These are phyloP conservation scores for Articulospora tetracladia DNA, from an alignment of 495 filamentous ascomycete genomes.

Conservation along the genomic window DNA sequence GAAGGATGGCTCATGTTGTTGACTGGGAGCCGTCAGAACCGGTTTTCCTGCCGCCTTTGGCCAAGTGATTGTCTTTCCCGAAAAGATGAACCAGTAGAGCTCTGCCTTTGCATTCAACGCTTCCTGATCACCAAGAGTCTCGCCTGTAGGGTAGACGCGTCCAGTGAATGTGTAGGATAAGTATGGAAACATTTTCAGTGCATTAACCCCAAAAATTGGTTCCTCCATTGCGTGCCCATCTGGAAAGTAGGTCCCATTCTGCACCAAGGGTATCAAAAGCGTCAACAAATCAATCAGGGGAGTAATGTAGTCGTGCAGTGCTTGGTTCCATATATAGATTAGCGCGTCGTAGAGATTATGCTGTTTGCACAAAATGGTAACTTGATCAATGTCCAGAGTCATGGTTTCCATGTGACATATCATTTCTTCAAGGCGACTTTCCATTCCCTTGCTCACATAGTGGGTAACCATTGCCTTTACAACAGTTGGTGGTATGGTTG, in stretches of 20 bases:
- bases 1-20: slow-evolving; percentile 61
- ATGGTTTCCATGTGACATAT: slow-evolving; percentile 87
- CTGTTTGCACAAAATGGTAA: slow-evolving; percentile 84
- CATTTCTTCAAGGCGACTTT: slow-evolving; percentile 84
- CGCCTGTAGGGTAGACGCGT: slow-evolving; percentile 84
- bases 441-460: slow-evolving; percentile 67
- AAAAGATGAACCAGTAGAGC: slow-evolving; percentile 89
- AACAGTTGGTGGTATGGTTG: slow-evolving; percentile 71
- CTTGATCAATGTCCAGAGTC: slow-evolving; percentile 92
- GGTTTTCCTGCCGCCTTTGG: slow-evolving; percentile 50
- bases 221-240: slow-evolving; percentile 40
- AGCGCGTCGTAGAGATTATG: slow-evolving; percentile 91
- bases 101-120: slow-evolving; percentile 76
- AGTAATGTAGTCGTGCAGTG: slow-evolving; percentile 82
- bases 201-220: slow-evolving; percentile 56
- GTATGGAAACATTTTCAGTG: slow-evolving; percentile 91
- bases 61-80: slow-evolving; percentile 68
- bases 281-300: slow-evolving; percentile 80
- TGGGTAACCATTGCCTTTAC: slow-evolving; percentile 82
- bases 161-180: slow-evolving; percentile 91
- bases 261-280: slow-evolving; percentile 58
- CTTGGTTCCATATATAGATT: slow-evolving; percentile 96
- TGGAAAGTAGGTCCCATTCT: slow-evolving; percentile 42
- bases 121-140: slow-evolving; percentile 61
- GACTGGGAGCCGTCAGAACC: slow-evolving; percentile 47